Percentiles rank a stretch among this genome's conserved stretches.
These are phyloP conservation scores for Uronychia binucleata DNA, from an alignment of 73 alveolate species.

Conservation along the genomic window DNA sequence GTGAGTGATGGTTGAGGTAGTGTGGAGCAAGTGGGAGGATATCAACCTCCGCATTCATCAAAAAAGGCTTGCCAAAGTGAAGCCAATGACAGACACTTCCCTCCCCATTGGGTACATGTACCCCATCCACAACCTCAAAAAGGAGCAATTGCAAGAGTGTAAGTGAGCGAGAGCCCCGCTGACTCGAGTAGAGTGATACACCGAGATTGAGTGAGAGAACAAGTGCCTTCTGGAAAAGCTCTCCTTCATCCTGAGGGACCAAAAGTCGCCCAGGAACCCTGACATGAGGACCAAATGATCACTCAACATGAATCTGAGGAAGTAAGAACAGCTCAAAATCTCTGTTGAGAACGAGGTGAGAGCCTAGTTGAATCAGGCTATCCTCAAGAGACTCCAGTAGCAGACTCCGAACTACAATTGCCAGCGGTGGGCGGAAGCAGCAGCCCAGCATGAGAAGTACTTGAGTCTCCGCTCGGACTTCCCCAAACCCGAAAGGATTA, in stretches of 20 bases:
- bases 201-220: background rate
- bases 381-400: background rate
- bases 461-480: background rate
- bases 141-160: too few relatives aligned
- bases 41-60: too few relatives aligned
- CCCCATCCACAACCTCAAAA: too few relatives aligned
- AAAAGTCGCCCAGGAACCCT: background rate
- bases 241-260: background rate
- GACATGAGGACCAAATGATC: background rate
- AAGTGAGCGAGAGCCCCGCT: too few relatives aligned
- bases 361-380: background rate
- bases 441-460: background rate
- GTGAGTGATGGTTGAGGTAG: too few relatives aligned
- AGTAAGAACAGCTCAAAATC: background rate
- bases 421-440: background rate
- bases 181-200: background rate
- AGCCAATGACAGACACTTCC: too few relatives aligned
- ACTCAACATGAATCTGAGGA: background rate
- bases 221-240: background rate
- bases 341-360: background rate
- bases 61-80: too few relatives aligned
- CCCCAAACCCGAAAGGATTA: too few relatives aligned
- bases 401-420: background rate
- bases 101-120: too few relatives aligned
- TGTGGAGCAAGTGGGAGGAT: too few relatives aligned